Evolutionary conservation across 75 land plant species (phyloP), one percentile per base, ranked within the genome.

Genomic region (Ceratopteris richardii): DNA sequence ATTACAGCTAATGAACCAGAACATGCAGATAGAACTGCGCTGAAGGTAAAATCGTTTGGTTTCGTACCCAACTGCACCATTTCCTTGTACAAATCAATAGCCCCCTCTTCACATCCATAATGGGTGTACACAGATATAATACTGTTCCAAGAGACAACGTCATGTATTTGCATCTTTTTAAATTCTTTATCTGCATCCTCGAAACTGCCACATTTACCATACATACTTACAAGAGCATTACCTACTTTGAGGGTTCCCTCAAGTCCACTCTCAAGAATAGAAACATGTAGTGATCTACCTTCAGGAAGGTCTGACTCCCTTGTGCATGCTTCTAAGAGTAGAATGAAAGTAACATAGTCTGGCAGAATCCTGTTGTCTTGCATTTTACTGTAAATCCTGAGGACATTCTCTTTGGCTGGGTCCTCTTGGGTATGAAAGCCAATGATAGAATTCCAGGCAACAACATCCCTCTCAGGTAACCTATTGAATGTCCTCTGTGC

Each of bases 101-200:
- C 68, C 31, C 65, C 61, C 31, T 20, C 25, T 18, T 29, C 21
- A 10, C 24, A 24, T 17, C 73, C 73, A 23, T 56, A 40, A 19
- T 70, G 73, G 22, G 69, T 68, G 44, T 66, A 57, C 27, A 58
- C 68, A 1, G 42, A 28, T 37, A 70, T 70, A 29, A 56, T 46
- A 31, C 61, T 56, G 30, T 63, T 69, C 72, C 72, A 69, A n/a
- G 72, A 36, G 14, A 69, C 50, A 14, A 51, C 29, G 31, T 64
- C 68, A 13, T 55, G 44, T 12, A 19, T n/a, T 13, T 21, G 26
- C 61, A 64, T 43, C 29, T 57, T 63, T 1, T 52, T 39, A 31
- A 70, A 70, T 6, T 55, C 23, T 21, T 44, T 19, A 12, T 37
- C 42, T 10, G 73, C 73, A 43, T 64, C 69, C 16, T 57, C 61